A percentile compares a stretch with the other conserved stretches of the same genome.
phyloP scores from a whole-genome alignment of 2,329 filamentous ascomycete species.

The Aureobasidium mangrovei region DNA sequence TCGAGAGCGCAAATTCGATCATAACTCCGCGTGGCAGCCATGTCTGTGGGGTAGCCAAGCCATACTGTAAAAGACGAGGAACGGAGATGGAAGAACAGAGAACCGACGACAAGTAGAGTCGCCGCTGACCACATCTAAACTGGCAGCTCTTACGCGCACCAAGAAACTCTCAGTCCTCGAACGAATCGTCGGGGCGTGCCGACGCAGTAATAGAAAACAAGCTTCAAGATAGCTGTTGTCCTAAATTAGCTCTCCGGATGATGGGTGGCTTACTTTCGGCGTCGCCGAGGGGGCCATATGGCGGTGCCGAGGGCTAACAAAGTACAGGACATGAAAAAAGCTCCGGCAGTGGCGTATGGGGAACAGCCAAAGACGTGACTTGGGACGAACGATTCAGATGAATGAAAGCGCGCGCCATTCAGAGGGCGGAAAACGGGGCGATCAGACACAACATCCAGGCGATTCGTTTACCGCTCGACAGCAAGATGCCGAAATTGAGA shows the following conservation, averaged over 20 bases:
- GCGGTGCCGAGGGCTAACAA: conserved; percentile 2
- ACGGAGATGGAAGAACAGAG: background rate
- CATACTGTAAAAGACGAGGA: background rate
- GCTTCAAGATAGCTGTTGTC: conserved; percentile 3
- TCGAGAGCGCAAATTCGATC: background rate
- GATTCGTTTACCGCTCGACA: conserved; percentile 7
- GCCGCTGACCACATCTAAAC: background rate
- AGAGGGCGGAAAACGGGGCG: background rate
- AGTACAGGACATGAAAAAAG: background rate
- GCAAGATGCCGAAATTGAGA: conserved; percentile 6
- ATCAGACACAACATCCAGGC: conserved; percentile 8
- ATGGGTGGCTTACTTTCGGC: conserved; percentile 4
- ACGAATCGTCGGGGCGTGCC: conserved; percentile 2
- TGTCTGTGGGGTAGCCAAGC: conserved; percentile 8
- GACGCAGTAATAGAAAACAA: background rate
- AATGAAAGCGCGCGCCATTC: background rate
- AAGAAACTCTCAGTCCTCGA: background rate
- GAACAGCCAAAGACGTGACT: conserved; percentile 3
- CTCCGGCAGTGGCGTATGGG: conserved; percentile 10
- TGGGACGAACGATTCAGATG: conserved; percentile 4
- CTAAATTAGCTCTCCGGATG: conserved; percentile 6
- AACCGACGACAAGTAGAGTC: conserved; percentile 2
- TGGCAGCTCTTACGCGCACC: background rate
- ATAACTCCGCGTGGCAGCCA: conserved; percentile 12
- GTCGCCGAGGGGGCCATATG: background rate